These are phyloP conservation scores for Mycotypha africana DNA, from an alignment of 371 early-diverging fungal species.

Conservation along the genomic window DNA sequence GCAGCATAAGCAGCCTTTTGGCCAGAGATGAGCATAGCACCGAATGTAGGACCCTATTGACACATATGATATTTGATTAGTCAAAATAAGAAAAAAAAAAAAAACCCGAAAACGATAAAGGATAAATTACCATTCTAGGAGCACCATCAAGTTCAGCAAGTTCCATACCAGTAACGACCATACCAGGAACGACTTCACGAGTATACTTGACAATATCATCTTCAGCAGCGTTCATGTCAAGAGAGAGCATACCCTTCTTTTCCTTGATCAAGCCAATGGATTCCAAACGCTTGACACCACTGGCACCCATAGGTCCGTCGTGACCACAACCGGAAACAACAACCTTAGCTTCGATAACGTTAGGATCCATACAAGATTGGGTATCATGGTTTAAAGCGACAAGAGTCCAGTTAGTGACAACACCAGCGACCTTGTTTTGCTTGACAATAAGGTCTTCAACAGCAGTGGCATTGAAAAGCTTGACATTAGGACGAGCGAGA, in stretches of 20 bases:
- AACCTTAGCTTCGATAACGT: slow-evolving; percentile 65
- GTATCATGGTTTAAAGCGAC: slow-evolving; percentile 63
- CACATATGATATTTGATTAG: too few relatives aligned
- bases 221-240: slow-evolving; percentile 74
- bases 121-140: slow-evolving; percentile 42
- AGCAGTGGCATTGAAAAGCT: slow-evolving; percentile 76
- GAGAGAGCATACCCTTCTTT: slow-evolving; percentile 62
- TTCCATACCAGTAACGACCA: slow-evolving; percentile 73
- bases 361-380: slow-evolving; percentile 79
- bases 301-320: slow-evolving; percentile 73
- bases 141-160: slow-evolving; percentile 58
- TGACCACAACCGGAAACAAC: slow-evolving; percentile 71
- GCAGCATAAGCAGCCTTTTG: slow-evolving; percentile 66
- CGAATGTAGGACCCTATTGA: slow-evolving; percentile 59
- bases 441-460: slow-evolving; percentile 73
- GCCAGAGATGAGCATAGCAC: slow-evolving; percentile 70
- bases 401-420: slow-evolving; percentile 76
- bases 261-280: slow-evolving; percentile 55
- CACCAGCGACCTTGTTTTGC: slow-evolving; percentile 46
- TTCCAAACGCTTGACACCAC: slow-evolving; percentile 65
- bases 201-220: slow-evolving; percentile 66
- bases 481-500: slow-evolving; percentile 62
- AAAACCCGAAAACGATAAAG: not conserved
- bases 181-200: slow-evolving; percentile 68
- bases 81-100: not conserved